Base-by-base conservation (phyloP, 2,329 filamentous ascomycete species). In the Ascochyta clinopodiicola region DNA sequence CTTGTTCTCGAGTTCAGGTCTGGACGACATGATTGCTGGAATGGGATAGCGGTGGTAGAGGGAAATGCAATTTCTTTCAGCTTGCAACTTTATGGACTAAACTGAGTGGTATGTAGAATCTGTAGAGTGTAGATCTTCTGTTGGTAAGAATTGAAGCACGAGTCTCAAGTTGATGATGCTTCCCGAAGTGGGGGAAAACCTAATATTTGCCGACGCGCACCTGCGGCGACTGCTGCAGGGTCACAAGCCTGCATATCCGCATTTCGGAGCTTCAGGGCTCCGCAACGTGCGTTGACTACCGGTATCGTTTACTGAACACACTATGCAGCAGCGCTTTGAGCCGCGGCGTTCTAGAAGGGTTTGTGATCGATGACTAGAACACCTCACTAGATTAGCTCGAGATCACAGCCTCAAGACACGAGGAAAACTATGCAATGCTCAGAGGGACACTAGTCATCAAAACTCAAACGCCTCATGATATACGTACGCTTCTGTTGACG, bases 21-120 rank as follows among this genome's bases (percentile, higher is more conserved):
- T 49, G 22, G 58, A 48, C 2, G 61, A 49, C 65, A 67, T 68
- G 27, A n/a, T 62, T 44, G 35, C 13, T 37, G 22, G 36, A 9
- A 10, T 9, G 15, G 25, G 21, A 19, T 3, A 7, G 8, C 13
- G 36, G 12, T 8, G 15, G 17, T 17, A 15, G 34, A 24, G 22
- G 29, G 17, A 17, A 17, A 17, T 17, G 17, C 31, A 15, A 13
- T 34, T 17, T 19, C 17, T 15, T 37, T 21, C 17, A 37, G 31
- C 31, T 34, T n/a, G 31, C 12, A 34, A 10, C 13, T 34, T 34
- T 15, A 7, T 35, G 32, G 32, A 10, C 32, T 31, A 12, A 12
- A 31, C 12, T 31, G 8, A n/a, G 3, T 17, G n/a, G 32, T 6
- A 19, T 35, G 32, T 9, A 35, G 32, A 38, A 12, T 2, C 17